Percentiles rank a stretch among this genome's conserved stretches.
phyloP scores from a whole-genome alignment of 2,329 filamentous ascomycete species.

The Cladorrhinum sp. region DNA sequence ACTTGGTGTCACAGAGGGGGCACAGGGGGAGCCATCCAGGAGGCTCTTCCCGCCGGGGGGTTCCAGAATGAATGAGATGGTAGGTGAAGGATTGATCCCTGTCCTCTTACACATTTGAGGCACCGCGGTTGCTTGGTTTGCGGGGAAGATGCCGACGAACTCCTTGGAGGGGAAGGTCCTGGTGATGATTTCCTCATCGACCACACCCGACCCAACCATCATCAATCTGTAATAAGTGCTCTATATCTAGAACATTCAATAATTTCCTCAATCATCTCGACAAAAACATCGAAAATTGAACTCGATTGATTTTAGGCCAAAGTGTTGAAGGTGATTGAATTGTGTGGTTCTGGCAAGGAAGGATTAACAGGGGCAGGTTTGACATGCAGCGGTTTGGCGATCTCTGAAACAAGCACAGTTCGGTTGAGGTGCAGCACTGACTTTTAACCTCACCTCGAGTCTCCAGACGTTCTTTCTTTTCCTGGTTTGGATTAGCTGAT shows the following conservation, averaged over 20 bases:
- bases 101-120: constrained; percentile 49
- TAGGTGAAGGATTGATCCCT: constrained; percentile 31
- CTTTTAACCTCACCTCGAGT: not conserved
- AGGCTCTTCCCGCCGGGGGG: constrained; percentile 26
- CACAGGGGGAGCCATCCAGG: constrained; percentile 18
- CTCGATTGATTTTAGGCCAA: not conserved
- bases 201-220: not conserved
- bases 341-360: not conserved
- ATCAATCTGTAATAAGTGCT: not conserved
- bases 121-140: constrained; percentile 30
- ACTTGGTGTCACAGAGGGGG: constrained; percentile 14
- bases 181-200: not conserved
- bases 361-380: not conserved
- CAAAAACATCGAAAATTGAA: not conserved
- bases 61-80: constrained; percentile 23
- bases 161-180: not conserved
- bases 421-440: constrained; percentile 1
- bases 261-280: not conserved
- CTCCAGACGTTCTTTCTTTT: not conserved
- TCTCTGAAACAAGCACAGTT: constrained; percentile 9
- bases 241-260: not conserved
- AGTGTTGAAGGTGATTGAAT: not conserved
- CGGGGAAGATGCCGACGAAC: constrained; percentile 7
- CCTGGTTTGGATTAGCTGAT: not conserved
- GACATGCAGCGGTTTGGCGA: constrained; percentile 6